Conservation (phyloP, 805 yeast genomes). For the Gaillardinia entomophila region DNA sequence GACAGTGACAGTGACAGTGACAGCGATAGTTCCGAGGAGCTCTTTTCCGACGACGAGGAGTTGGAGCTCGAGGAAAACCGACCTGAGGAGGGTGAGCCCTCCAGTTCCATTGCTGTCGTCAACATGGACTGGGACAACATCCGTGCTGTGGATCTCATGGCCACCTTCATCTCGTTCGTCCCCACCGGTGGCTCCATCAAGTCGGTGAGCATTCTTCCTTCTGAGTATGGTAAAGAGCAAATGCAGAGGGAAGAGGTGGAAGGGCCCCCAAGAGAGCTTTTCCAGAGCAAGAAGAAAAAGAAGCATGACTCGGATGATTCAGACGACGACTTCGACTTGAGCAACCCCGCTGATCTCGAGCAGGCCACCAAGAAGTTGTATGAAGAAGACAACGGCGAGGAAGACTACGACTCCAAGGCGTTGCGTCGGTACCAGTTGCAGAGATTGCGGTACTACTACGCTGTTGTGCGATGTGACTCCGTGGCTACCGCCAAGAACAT, state of each 20-base stretch:
- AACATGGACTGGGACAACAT: conserved; percentile 97
- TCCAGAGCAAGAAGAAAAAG: conserved; percentile 42
- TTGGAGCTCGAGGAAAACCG: conserved; percentile 49
- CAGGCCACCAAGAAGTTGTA: conserved; percentile 65
- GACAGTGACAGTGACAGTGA: conserved; percentile 43
- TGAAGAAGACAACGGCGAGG: conserved; percentile 75
- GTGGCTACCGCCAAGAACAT: conserved; percentile 65
- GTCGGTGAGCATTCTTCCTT: conserved; percentile 72
- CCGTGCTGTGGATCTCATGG: conserved; percentile 81
- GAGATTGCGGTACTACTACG: conserved; percentile 88
- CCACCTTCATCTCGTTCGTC: conserved; percentile 79
- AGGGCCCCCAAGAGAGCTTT: conserved; percentile 89
- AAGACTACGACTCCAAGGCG: conserved; percentile 78
- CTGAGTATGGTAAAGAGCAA: conserved; percentile 89
- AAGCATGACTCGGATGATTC: conserved; percentile 21
- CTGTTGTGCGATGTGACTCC: conserved; percentile 79
- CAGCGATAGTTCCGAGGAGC: conserved; percentile 34
- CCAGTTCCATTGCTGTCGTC: conserved; percentile 79
- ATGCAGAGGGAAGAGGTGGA: conserved; percentile 84
- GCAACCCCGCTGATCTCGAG: conserved; percentile 45
- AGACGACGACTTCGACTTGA: conserved; percentile 35
- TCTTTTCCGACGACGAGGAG: conserved; percentile 38
- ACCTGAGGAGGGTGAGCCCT: conserved; percentile 86
- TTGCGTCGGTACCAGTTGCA: conserved; percentile 89
- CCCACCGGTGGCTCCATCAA: conserved; percentile 67